Evolutionary conservation across 2,329 filamentous ascomycete species (phyloP).

Genomic region (Pseudocercospora crystallina): DNA sequence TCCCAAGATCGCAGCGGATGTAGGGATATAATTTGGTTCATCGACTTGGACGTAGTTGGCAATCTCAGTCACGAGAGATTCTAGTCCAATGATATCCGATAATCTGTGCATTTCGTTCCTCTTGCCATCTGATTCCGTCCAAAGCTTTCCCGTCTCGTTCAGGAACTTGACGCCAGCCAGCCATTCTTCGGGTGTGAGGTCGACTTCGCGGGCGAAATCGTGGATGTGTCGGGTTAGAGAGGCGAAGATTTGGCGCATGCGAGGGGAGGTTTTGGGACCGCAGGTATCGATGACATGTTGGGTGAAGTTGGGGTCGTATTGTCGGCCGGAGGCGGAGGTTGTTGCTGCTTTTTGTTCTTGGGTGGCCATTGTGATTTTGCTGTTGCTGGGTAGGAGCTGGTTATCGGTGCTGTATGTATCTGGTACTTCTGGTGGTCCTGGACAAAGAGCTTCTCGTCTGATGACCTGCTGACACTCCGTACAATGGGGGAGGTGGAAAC

Average conservation of each 20-base stretch:
- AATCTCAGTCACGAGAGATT: constrained; percentile 68
- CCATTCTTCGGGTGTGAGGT: constrained; percentile 77
- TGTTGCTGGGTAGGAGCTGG: neutral
- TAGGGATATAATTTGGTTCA: constrained; percentile 62
- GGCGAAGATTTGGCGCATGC: constrained; percentile 63
- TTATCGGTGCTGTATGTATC: neutral
- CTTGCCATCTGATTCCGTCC: constrained; percentile 57
- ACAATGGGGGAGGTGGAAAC: neutral
- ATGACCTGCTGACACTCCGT: no score
- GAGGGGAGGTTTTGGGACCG: constrained; percentile 65
- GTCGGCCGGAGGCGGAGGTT: constrained; percentile 22
- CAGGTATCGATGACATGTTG: constrained; percentile 71
- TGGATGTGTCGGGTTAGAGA: constrained; percentile 71
- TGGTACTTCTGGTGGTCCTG: neutral
- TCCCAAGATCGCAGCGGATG: constrained; percentile 73
- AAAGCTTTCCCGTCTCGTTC: constrained; percentile 70
- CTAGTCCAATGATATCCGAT: constrained; percentile 71
- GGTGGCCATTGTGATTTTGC: neutral
- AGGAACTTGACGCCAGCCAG: constrained; percentile 71
- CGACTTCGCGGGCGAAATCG: constrained; percentile 75
- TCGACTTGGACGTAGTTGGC: constrained; percentile 61
- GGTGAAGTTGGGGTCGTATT: constrained; percentile 77
- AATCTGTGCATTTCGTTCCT: constrained; percentile 74
- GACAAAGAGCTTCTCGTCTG: neutral
- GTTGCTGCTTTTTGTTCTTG: neutral